phyloP scores from a whole-genome alignment of 2,329 filamentous ascomycete genomes.

The Colletotrichum zoysiae region DNA sequence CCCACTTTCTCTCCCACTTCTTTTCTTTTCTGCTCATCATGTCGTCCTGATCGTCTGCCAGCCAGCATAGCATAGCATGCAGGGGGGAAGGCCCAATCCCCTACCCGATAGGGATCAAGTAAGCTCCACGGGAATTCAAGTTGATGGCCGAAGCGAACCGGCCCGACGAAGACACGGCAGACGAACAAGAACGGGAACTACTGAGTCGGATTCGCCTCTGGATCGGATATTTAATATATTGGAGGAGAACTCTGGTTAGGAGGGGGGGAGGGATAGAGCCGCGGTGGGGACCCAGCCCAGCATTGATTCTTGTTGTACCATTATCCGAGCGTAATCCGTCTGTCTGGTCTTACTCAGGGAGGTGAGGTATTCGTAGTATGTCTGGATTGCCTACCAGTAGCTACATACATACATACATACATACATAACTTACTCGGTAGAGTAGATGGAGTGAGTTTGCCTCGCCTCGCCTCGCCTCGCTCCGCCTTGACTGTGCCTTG shows the following conservation, averaged over 20 bases:
- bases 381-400: too few relatives aligned
- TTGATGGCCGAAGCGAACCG: neutral
- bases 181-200: neutral
- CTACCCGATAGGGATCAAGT: neutral
- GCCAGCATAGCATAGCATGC: neutral
- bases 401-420: too few relatives aligned
- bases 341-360: neutral
- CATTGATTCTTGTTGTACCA: neutral
- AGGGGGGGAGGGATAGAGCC: neutral
- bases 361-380: too few relatives aligned
- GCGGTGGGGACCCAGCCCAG: neutral
- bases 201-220: neutral
- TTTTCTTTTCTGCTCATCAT: neutral
- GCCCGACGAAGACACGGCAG: neutral
- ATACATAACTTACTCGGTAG: too few relatives aligned
- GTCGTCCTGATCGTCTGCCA: too few relatives aligned
- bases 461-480: conserved; percentile 14
- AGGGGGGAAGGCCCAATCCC: neutral
- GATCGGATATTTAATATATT: neutral
- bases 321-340: neutral
- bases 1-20: neutral
- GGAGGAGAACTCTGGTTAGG: neutral
- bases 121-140: neutral
- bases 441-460: too few relatives aligned
- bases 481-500: conserved; percentile 13